Percentiles rank a stretch among this genome's conserved stretches.
Conservation (phyloP, 2,329 filamentous ascomycete species). For the Cladosporium sp. region DNA sequence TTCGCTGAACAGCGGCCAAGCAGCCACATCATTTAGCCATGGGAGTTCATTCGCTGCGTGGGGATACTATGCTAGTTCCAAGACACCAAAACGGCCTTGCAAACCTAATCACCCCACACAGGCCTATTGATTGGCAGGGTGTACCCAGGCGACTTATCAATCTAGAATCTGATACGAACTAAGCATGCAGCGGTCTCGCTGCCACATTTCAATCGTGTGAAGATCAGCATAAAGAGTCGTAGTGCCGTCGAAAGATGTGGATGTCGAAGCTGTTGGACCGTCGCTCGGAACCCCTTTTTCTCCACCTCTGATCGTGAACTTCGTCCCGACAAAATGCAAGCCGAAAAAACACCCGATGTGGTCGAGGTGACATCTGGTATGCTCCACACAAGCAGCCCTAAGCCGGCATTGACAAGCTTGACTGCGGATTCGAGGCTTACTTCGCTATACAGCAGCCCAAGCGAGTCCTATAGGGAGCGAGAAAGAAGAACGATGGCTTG, state of each 20-base stretch:
- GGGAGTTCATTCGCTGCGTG: background rate
- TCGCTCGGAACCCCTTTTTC: background rate
- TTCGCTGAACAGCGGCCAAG: background rate
- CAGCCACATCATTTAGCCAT: background rate
- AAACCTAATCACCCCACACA: background rate
- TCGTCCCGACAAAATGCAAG: background rate
- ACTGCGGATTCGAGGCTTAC: background rate
- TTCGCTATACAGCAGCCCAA: background rate
- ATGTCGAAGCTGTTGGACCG: background rate
- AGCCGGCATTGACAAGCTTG: background rate
- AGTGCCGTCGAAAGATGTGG: background rate
- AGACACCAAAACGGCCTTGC: background rate
- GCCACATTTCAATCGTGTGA: background rate
- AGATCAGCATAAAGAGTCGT: background rate
- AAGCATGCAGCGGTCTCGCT: background rate
- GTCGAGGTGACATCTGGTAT: conserved; percentile 3
- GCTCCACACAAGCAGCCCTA: background rate
- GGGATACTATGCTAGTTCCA: background rate
- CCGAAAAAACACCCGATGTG: background rate
- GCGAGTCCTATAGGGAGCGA: background rate
- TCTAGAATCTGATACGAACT: conserved; percentile 2
- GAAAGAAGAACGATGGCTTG: background rate
- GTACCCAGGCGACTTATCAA: background rate
- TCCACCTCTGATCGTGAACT: background rate
- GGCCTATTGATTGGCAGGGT: background rate